Conservation (phyloP, 352 stramenopile species). For the Aphanomyces invadans region DNA sequence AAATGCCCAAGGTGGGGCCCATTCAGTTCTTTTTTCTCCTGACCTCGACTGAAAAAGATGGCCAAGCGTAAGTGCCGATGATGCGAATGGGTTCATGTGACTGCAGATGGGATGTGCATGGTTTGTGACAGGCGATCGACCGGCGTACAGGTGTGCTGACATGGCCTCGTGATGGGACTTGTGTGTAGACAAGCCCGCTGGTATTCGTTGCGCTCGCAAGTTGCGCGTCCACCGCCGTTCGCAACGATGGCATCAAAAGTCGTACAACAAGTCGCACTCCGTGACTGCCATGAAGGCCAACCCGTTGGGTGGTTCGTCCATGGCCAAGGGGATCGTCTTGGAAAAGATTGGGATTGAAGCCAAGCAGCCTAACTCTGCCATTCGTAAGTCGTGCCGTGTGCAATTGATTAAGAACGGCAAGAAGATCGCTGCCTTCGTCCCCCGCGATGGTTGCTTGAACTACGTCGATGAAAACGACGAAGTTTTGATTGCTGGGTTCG, state of each 20-base stretch:
- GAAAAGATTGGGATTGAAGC: conserved; percentile 99
- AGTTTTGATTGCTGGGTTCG: conserved; percentile 99
- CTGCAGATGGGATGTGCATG: background rate
- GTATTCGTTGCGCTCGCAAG: conserved; percentile 99
- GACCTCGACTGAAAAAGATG: conserved; percentile 26
- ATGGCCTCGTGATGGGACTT: background rate
- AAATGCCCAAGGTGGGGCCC: background rate
- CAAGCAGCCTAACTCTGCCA: conserved; percentile 99
- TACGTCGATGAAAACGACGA: conserved; percentile 99
- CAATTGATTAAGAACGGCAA: conserved; percentile 99
- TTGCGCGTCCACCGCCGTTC: conserved; percentile 96
- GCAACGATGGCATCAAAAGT: conserved; percentile 97
- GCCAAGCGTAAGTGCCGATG: conserved; percentile 27
- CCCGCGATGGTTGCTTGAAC: conserved; percentile 99
- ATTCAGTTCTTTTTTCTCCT: conserved; percentile 27
- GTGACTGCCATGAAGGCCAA: conserved; percentile 99
- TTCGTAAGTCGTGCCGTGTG: conserved; percentile 99
- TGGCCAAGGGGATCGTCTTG: conserved; percentile 99
- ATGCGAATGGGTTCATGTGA: background rate
- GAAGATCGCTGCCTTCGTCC: conserved; percentile 99
- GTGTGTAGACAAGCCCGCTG: conserved; percentile 96
- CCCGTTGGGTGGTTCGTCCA: conserved; percentile 98
- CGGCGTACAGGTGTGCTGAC: background rate
- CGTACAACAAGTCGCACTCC: conserved; percentile 99
- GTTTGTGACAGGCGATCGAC: no score